phyloP scores from a whole-genome alignment of 768 basidiomycete species.

The Stropharia rugosoannulata region DNA sequence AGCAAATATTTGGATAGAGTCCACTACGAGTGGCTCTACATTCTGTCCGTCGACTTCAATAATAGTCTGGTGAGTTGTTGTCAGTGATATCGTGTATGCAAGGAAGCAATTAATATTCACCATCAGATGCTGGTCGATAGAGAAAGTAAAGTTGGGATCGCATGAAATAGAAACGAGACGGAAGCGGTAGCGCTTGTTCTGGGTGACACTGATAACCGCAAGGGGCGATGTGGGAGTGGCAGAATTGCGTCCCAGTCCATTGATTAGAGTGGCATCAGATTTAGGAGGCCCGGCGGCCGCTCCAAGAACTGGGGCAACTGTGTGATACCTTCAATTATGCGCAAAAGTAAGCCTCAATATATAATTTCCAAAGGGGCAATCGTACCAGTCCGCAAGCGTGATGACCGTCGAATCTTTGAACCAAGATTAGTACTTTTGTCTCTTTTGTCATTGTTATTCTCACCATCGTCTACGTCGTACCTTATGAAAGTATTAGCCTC shows the following conservation, averaged over 20 bases:
- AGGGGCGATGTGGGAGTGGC: slow-evolving; percentile 32
- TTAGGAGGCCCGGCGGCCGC: slow-evolving; percentile 10
- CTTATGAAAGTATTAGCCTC: neutral
- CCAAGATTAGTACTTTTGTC: neutral
- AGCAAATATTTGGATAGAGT: slow-evolving; percentile 25
- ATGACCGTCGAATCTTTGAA: slow-evolving; percentile 32
- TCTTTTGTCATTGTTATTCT: too few relatives aligned
- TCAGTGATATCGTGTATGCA: too few relatives aligned
- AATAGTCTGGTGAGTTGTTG: slow-evolving; percentile 18
- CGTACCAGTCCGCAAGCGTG: slow-evolving; percentile 30
- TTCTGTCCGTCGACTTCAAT: slow-evolving; percentile 38
- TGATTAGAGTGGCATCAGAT: slow-evolving; percentile 36
- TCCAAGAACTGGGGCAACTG: slow-evolving; percentile 15
- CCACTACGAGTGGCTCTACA: slow-evolving; percentile 31
- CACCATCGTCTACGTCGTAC: slow-evolving; percentile 40
- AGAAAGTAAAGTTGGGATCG: slow-evolving; percentile 38
- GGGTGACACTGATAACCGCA: slow-evolving; percentile 33
- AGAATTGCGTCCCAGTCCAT: slow-evolving; percentile 42
- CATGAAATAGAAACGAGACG: slow-evolving; percentile 42
- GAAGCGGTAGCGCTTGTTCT: slow-evolving; percentile 41
- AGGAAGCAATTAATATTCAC: too few relatives aligned
- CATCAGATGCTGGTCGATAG: slow-evolving; percentile 37
- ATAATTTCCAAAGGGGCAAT: neutral
- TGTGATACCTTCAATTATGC: slow-evolving; percentile 17
- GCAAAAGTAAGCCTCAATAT: neutral